phyloP scores from a whole-genome alignment of 345 rosid species.

The Syzygium aqueum region DNA sequence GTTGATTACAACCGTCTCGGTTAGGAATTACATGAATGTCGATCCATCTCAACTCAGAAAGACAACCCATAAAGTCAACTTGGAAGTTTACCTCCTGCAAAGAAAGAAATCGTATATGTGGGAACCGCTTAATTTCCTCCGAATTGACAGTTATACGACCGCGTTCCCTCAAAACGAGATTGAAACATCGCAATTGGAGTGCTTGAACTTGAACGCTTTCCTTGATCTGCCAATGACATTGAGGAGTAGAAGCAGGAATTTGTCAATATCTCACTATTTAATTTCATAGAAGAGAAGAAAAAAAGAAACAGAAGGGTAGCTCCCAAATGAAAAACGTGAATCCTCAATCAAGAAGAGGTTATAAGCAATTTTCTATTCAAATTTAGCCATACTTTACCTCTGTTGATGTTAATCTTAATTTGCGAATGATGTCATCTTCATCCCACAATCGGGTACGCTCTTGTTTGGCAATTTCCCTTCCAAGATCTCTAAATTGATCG shows the following conservation, averaged over 20 bases:
- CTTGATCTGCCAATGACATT: not conserved
- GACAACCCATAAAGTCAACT: not conserved
- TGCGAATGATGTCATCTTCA: accelerated
- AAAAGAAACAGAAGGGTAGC: no score
- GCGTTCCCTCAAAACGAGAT: not conserved
- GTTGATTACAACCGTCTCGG: no score
- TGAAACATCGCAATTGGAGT: not conserved
- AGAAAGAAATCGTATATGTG: not conserved
- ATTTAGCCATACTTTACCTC: no score
- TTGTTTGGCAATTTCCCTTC: no score
- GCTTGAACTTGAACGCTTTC: not conserved
- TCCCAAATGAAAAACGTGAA: no score
- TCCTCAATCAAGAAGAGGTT: no score
- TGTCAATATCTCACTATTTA: not conserved
- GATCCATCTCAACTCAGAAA: not conserved
- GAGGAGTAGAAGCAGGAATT: not conserved
- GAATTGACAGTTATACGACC: not conserved
- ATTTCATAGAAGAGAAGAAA: no score
- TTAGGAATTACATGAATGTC: accelerated
- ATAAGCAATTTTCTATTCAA: no score
- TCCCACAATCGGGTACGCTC: no score
- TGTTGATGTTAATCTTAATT: no score
- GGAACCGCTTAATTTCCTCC: not conserved
- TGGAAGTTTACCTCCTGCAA: not conserved
- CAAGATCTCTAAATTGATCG: no score